phyloP scores from a whole-genome alignment of 1,284 basidiomycete species.

The Inonotus obliquus region DNA sequence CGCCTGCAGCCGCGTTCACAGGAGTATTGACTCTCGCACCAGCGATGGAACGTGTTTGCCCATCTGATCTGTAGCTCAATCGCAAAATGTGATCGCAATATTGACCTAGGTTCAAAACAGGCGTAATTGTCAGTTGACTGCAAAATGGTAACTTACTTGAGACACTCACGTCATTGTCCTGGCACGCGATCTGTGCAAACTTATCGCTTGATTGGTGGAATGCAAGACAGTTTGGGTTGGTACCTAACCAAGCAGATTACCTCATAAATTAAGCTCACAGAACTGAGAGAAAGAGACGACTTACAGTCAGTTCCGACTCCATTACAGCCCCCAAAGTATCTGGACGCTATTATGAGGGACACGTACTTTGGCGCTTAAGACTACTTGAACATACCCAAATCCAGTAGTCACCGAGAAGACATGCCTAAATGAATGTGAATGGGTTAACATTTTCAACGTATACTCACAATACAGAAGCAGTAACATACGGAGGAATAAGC shows the following conservation, averaged over 20 bases:
- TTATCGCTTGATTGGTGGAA: constrained; percentile 21
- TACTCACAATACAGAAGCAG: background rate
- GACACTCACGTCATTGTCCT: constrained; percentile 20
- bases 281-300: constrained; percentile 1
- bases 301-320: constrained; percentile 21
- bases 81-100: constrained; percentile 23
- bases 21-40: background rate
- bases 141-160: background rate
- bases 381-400: constrained; percentile 14
- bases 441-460: background rate
- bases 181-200: constrained; percentile 21
- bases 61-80: constrained; percentile 2
- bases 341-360: background rate
- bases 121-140: too few species aligned
- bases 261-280: background rate
- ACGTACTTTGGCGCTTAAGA: background rate
- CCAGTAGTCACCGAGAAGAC: constrained; percentile 23
- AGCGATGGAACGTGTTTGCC: background rate
- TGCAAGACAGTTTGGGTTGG: constrained; percentile 19
- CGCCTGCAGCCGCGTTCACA: background rate
- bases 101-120: constrained; percentile 15
- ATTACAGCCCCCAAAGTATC: constrained; percentile 23
- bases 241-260: constrained; percentile 12
- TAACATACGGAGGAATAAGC: constrained; percentile 20
- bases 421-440: background rate